These are phyloP conservation scores for Lentinula lateritia DNA, from an alignment of 768 basidiomycete species.

Conservation along the genomic window DNA sequence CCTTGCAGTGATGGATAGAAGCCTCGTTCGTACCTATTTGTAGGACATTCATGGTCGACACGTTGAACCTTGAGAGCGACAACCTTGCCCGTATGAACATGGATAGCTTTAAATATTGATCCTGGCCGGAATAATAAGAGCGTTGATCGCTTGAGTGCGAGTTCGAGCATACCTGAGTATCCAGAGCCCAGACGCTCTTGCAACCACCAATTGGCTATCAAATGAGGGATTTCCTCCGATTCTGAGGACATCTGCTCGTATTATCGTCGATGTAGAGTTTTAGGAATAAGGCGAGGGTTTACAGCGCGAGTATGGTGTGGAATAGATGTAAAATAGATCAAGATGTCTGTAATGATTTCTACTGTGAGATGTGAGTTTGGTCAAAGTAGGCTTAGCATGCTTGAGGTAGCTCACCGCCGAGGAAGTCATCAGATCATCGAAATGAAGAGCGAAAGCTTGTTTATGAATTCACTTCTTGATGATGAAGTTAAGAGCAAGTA, in stretches of 20 bases:
- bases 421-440: background rate
- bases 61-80: constrained; percentile 74
- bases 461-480: background rate
- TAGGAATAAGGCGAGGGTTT: background rate
- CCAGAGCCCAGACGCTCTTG: constrained; percentile 61
- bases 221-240: constrained; percentile 21
- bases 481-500: background rate
- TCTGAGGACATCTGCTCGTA: background rate
- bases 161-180: constrained; percentile 54
- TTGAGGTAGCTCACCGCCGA: background rate
- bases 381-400: background rate
- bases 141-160: background rate
- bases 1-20: constrained; percentile 71
- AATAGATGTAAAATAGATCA: constrained; percentile 1
- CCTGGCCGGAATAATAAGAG: constrained; percentile 35
- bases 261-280: background rate
- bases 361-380: background rate
- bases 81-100: constrained; percentile 51
- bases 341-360: background rate
- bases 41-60: constrained; percentile 67
- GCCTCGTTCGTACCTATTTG: constrained; percentile 64
- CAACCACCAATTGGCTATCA: constrained; percentile 61
- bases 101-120: constrained; percentile 58
- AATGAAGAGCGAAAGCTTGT: background rate
- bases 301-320: background rate